Percentiles rank a stretch among this genome's conserved stretches.
Evolutionary conservation across 1,284 basidiomycete genomes (phyloP).

Genomic region (Neonothopanus nambi): DNA sequence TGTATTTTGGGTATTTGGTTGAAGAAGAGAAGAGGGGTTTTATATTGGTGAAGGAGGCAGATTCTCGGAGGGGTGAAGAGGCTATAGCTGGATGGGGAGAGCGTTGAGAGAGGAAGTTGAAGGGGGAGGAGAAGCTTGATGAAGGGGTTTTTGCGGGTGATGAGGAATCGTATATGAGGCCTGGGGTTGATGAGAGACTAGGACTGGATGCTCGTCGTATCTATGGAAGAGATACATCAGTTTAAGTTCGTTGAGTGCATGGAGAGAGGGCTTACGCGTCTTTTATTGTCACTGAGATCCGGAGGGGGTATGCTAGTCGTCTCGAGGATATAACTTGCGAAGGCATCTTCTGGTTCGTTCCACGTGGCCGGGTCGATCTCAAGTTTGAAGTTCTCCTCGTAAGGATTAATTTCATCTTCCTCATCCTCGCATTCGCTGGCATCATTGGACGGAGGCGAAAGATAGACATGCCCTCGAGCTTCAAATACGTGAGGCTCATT

Average conservation of each 20-base stretch:
- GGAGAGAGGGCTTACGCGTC: background rate
- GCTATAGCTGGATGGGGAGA: background rate
- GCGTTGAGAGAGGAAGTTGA: background rate
- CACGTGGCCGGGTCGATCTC: conserved; percentile 8
- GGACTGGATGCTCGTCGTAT: background rate
- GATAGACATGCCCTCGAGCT: conserved; percentile 46
- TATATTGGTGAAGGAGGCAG: background rate
- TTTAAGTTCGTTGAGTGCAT: background rate
- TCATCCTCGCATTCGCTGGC: conserved; percentile 17
- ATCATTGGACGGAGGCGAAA: conserved; percentile 26
- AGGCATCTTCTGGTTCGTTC: conserved; percentile 21
- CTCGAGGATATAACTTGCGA: conserved; percentile 2
- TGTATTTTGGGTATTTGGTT: conserved; percentile 3
- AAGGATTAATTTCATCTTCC: background rate
- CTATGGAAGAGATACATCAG: background rate
- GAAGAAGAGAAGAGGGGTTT: background rate
- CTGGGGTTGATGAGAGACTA: background rate
- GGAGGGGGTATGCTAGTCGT: background rate
- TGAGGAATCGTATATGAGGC: background rate
- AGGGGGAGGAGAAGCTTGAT: conserved; percentile 1
- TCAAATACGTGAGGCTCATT: conserved; percentile 61
- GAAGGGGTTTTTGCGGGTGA: background rate
- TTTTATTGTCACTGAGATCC: background rate
- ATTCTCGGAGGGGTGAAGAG: conserved; percentile 12
- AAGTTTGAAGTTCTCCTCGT: conserved; percentile 7